Evolutionary conservation across 768 basidiomycete species (phyloP).

Genomic region (Tricholoma matsutake): DNA sequence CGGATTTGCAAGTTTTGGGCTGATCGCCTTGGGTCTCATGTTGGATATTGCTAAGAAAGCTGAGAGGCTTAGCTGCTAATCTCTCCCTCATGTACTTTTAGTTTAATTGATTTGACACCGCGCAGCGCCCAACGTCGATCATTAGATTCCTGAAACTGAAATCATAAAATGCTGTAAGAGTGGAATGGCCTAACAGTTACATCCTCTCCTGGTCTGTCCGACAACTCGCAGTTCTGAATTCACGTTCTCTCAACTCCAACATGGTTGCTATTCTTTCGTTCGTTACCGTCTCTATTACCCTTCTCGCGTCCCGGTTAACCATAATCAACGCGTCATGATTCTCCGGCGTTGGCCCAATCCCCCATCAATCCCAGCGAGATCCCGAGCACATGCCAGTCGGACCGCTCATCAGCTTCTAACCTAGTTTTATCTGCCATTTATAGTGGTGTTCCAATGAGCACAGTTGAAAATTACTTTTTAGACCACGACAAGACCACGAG

Average conservation of each 20-base stretch:
- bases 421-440: not conserved
- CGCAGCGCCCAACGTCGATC: no score
- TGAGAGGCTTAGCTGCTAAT: not conserved
- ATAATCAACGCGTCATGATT: not conserved
- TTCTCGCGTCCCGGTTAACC: not conserved
- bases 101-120: no score
- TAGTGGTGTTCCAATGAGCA: not conserved
- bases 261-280: constrained; percentile 10
- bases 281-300: not conserved
- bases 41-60: constrained; percentile 37
- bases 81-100: not conserved
- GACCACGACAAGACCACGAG: constrained; percentile 3
- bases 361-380: constrained; percentile 5
- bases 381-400: not conserved
- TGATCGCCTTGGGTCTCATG: constrained; percentile 41
- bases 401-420: not conserved
- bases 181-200: no score
- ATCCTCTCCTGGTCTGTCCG: no score
- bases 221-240: no score
- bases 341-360: constrained; percentile 1
- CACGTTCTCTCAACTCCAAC: not conserved
- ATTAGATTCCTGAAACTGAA: no score
- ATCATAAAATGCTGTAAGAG: no score
- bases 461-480: not conserved
- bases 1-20: constrained; percentile 44